Evolutionary conservation across 345 rosid species (phyloP), one percentile per base, ranked within the genome.

Genomic region (Eucalyptus erythrocorys): DNA sequence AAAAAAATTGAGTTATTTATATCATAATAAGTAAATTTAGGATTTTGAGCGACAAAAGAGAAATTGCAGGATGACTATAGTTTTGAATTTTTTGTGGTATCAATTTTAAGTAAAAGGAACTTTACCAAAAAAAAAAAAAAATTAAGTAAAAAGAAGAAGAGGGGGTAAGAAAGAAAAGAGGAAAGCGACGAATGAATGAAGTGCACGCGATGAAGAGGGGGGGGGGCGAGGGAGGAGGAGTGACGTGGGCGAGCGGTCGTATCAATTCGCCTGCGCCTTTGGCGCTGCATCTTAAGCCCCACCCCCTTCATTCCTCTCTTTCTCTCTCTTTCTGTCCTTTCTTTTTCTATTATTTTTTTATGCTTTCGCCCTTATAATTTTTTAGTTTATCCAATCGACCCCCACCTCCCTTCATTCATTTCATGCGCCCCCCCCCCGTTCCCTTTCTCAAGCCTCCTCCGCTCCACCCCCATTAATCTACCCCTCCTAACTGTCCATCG

Each of bases 261-360:
- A 85, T 37, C 87, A 85, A 87, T 34, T 79, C 89, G 91, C 89
- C 89, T 91, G 91, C 92, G 89, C 85, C 87, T 89, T 91, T 76
- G 91, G 91, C 91, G 93, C 91, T 91, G 92, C 85, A 64, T 53
- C 40, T 24, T 10, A 5, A 45, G 88, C 48, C 88, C 92, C 89
- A 84, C 89, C 86, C 37, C 85, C 80, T 40, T 79, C 87, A 66
- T 82, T 30, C 90, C 37, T 87, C 85, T 16, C 81, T 61, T 15
- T 88, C 88, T 85, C 49, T 84, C 87, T 32, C 91, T 40, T 2
- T 17, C 16, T 47, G 26, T 49, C 88, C 90, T 89, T 79, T 14
- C 12, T 21, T 34, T 43, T 64, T 85, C 24, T 11, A 11, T 50
- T 51, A 19, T 19, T 51, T 37, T 37, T 37, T 37, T 10, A 6